Conservation (phyloP, 805 yeast genomes). For the Kodamaea nitidulidarum region DNA sequence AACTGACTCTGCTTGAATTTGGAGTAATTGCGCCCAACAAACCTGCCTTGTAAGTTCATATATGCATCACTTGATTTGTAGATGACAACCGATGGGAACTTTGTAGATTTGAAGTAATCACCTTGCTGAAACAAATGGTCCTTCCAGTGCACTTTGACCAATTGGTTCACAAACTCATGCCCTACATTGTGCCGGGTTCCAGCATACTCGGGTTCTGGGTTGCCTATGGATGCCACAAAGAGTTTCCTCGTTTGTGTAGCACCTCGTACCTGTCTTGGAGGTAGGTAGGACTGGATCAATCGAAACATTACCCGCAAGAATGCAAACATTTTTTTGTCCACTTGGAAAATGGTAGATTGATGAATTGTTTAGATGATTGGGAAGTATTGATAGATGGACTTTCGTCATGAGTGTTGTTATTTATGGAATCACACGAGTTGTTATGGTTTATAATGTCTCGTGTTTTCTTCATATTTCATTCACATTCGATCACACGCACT, state of each 20-base stretch:
- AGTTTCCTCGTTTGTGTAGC: conserved; percentile 12
- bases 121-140: conserved; percentile 11
- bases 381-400: not conserved
- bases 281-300: not conserved
- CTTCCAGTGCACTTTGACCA: conserved; percentile 22
- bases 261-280: not conserved
- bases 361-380: too few species aligned
- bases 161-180: conserved; percentile 45
- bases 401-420: not conserved
- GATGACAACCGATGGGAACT: conserved; percentile 22
- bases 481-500: too few species aligned
- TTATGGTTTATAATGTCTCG: too few species aligned
- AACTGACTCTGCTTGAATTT: conserved; percentile 32
- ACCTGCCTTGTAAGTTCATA: conserved; percentile 73
- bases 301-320: not conserved
- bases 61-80: conserved; percentile 50
- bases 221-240: conserved; percentile 60
- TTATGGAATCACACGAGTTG: too few species aligned
- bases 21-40: conserved; percentile 48
- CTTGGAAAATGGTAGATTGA: not conserved
- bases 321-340: conserved; percentile 1
- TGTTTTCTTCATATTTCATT: too few species aligned
- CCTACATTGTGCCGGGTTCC: conserved; percentile 80
- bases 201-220: conserved; percentile 61
- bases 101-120: conserved; percentile 10